Evolutionary conservation across 805 yeast species (phyloP).

Genomic region (Lipomyces yamadae): DNA sequence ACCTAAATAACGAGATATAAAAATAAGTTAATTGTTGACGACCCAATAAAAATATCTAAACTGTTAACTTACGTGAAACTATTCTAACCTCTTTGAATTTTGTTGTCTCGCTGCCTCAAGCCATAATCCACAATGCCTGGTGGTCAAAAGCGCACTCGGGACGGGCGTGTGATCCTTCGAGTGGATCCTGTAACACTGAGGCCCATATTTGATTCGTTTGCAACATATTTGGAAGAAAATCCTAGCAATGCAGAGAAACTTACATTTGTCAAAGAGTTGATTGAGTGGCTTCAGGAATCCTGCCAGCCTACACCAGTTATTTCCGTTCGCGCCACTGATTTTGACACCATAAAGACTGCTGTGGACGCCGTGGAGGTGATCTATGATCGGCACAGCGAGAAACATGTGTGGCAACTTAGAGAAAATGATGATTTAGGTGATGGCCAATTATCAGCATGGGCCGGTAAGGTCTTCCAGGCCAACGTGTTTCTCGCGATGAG

Average conservation of each 20-base stretch:
- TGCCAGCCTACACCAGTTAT: neutral
- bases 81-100: too few species aligned
- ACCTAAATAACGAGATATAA: too few species aligned
- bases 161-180: neutral
- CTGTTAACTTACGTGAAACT: too few species aligned
- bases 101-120: too few species aligned
- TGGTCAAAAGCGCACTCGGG: too few species aligned
- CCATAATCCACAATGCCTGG: too few species aligned
- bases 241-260: neutral
- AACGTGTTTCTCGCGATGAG: neutral
- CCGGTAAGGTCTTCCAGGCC: neutral
- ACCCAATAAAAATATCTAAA: too few species aligned
- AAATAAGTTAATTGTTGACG: too few species aligned
- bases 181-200: neutral
- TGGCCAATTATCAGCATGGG: neutral
- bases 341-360: neutral
- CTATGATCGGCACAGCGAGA: slow-evolving; percentile 1
- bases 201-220: neutral
- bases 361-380: neutral
- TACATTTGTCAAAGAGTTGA: neutral
- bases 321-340: neutral
- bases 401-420: neutral
- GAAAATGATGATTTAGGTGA: neutral
- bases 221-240: neutral
- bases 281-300: neutral